Base-by-base conservation (phyloP, 2,329 filamentous ascomycete species). In the Botrytis byssoidea region DNA sequence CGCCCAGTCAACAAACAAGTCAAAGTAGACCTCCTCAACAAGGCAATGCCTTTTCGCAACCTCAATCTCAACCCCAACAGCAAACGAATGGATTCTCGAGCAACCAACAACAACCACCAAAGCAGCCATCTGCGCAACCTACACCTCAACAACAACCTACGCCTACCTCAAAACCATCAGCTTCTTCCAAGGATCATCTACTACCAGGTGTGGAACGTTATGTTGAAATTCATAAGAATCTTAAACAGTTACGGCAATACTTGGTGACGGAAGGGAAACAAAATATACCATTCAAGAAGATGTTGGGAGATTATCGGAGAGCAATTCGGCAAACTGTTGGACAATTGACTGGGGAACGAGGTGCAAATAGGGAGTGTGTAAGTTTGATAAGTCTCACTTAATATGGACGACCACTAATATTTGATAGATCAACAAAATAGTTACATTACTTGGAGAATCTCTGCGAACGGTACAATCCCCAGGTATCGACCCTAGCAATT, bases 301-400 rank as follows among this genome's bases (percentile, higher is more conserved):
- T 72, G 55, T 87, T 93, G 80, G 91, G 92, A 48, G 88, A 93
- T 72, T 89, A 93, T 85, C 87, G 93, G 59, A 86, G 93, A 74
- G 88, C 90, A 60, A 90, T 96, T 71, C 88, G 88, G 57, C 92
- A 91, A 78, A 90, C 87, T 29, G 87, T 95, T 72, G 93, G 93
- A 10, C 93, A 96, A 80, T 83, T 94, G 42, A 91, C 90, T 1
- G 87, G 87, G 57, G 91, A 88, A 73, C 90, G 88, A 77, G 88
- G 87, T 18, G 86, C 86, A 35, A 94, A 94, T 78, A 86, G 83
- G 69, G 79, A 82, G 74, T 86, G 88, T 76, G 88, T 91, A 83
- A 77, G 85, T 83, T 48, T 20, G 25, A 6, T 72, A 46, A 71
- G 32, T 29, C 71, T 64, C 55, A 42, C 25, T 37, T 35, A 25